phyloP scores from a whole-genome alignment of 371 early-diverging fungal species.

The Mortierella polycephala region DNA sequence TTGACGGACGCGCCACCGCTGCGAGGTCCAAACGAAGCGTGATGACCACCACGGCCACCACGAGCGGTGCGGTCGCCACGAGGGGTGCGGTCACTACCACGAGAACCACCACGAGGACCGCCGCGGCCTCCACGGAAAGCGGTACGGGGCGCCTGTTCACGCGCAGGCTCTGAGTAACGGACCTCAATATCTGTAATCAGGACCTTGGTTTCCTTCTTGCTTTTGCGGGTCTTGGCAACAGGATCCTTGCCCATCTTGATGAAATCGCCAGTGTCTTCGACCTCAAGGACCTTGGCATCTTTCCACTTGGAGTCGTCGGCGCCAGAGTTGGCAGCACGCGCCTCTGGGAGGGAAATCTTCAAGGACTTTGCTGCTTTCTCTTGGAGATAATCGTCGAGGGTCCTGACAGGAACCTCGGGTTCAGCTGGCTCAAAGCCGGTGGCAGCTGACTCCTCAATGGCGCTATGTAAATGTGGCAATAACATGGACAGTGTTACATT shows the following conservation, averaged over 20 bases:
- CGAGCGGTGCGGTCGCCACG: slow-evolving; percentile 48
- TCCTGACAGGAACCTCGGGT: slow-evolving; percentile 78
- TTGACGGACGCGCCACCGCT: slow-evolving; percentile 65
- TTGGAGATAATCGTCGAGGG: slow-evolving; percentile 82
- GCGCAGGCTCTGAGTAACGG: slow-evolving; percentile 60
- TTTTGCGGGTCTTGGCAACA: slow-evolving; percentile 54
- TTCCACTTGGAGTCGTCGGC: slow-evolving; percentile 82
- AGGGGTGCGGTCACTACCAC: slow-evolving; percentile 54
- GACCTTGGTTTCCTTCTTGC: slow-evolving; percentile 70
- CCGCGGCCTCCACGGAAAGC: slow-evolving; percentile 50
- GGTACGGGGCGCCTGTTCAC: slow-evolving; percentile 51
- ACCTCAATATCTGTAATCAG: slow-evolving; percentile 68
- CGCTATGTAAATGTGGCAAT: slow-evolving; percentile 11
- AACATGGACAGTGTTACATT: slow-evolving; percentile 9
- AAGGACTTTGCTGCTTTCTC: slow-evolving; percentile 71
- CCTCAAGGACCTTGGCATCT: slow-evolving; percentile 74
- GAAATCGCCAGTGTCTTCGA: slow-evolving; percentile 70
- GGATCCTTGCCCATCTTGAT: slow-evolving; percentile 72
- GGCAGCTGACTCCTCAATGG: slow-evolving; percentile 55
- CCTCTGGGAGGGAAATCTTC: slow-evolving; percentile 62
- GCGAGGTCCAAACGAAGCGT: slow-evolving; percentile 55
- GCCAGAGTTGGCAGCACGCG: slow-evolving; percentile 87
- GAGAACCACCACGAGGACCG: slow-evolving; percentile 52
- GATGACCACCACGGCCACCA: slow-evolving; percentile 50
- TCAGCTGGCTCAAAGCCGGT: slow-evolving; percentile 63